Evolutionary conservation across 495 filamentous ascomycete species (phyloP), one percentile per base, ranked within the genome.

Genomic region (Annulohypoxylon nitens): DNA sequence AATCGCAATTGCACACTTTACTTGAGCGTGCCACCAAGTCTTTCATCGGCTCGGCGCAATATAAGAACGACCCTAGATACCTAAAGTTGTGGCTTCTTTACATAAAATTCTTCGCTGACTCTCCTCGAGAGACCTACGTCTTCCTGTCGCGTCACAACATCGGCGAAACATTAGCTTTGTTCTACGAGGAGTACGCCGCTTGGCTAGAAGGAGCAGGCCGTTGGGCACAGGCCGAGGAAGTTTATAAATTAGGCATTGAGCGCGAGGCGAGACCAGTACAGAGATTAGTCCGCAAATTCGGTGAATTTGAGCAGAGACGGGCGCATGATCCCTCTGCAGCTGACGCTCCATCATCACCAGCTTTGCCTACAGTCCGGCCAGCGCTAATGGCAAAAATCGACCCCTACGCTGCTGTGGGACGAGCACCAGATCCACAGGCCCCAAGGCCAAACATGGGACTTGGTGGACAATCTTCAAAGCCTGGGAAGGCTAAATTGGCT

Each of bases 141-240:
- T 99, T 96, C 75, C 85, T 99, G 39, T 90, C 95, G 1, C 92
- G 95, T 23, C 94, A 98, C 68, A 86, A 87, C 64, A 92, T 98
- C 67, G 96, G 95, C 53, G 95, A 97, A 74, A 85, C 88, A 1
- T 84, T 99, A 9, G 96, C 96, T 0, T 82, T 98, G n/a, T 99
- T 94, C 76, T 98, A 99, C 80, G 96, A 99, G 76, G 97, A 98
- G 74, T 98, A 97, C 82, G 94, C 96, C 0, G 91, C 88, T 0
- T 97, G 95, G 92, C 81, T 99, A 18, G 96, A 99, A 82, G 86
- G 89, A 57, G 91, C 90, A 10, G 93, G 91, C 16, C 86, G 94
- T 57, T 97, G 95, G 93, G 87, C 86, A 7, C 96, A 98, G 78
- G 96, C 97, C 7, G 93, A 97, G 64, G 97, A 99, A 79, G 91